A percentile compares a stretch with the other conserved stretches of the same genome.
phyloP scores from a whole-genome alignment of 495 filamentous ascomycete species.

The Chaetomium cochliodes region DNA sequence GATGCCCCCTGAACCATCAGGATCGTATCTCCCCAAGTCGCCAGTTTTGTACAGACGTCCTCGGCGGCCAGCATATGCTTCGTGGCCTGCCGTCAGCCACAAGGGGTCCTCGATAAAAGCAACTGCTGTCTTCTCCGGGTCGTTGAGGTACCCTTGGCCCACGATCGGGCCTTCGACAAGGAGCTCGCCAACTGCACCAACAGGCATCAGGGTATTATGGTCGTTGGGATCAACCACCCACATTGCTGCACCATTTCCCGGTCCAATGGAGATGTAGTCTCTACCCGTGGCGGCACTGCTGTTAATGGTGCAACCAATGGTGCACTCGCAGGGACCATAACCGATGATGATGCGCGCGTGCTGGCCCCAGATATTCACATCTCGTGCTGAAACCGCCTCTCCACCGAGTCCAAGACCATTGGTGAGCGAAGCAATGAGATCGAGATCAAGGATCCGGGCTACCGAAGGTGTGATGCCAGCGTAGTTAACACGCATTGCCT shows the following conservation, averaged over 20 bases:
- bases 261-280: conserved; percentile 31
- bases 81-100: conserved; percentile 38
- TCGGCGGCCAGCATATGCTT: conserved; percentile 1
- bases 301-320: conserved; percentile 48
- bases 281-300: conserved; percentile 44
- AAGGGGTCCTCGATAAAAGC: conserved; percentile 48
- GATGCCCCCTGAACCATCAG: conserved; percentile 46
- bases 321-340: conserved; percentile 56
- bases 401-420: conserved; percentile 29
- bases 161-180: conserved; percentile 48
- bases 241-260: conserved; percentile 29
- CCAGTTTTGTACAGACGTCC: conserved; percentile 39
- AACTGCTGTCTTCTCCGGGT: conserved; percentile 51
- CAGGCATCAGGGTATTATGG: conserved; percentile 37
- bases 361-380: conserved; percentile 26
- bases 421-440: conserved; percentile 26
- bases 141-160: conserved; percentile 54
- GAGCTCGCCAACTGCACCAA: conserved; percentile 50
- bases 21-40: conserved; percentile 50
- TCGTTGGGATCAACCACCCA: conserved; percentile 38
- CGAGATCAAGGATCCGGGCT: conserved; percentile 25
- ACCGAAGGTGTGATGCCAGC: conserved; percentile 29
- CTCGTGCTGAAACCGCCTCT: conserved; percentile 24
- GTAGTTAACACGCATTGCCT: conserved; percentile 29
- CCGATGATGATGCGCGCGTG: conserved; percentile 48